These are phyloP conservation scores for Wickerhamomyces bovis DNA, from an alignment of 805 yeast genomes.

Conservation along the genomic window DNA sequence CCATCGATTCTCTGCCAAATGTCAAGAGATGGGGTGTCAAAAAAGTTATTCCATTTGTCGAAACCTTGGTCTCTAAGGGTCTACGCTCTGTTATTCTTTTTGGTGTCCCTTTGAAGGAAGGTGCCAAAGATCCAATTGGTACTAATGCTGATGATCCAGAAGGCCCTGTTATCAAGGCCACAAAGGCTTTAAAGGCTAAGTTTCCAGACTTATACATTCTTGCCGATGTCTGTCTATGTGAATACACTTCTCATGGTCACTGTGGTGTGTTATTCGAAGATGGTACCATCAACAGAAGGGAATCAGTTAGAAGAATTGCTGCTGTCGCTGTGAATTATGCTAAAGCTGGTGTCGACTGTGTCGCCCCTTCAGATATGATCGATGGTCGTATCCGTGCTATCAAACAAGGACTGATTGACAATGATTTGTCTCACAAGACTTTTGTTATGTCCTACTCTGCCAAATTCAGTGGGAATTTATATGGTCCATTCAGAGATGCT, in stretches of 20 bases:
- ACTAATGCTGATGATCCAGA: constrained; percentile 93
- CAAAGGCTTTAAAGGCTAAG: constrained; percentile 51
- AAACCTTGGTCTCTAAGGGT: constrained; percentile 69
- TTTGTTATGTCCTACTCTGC: constrained; percentile 93
- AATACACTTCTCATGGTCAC: constrained; percentile 96
- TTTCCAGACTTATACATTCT: constrained; percentile 84
- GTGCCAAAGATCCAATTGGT: constrained; percentile 74
- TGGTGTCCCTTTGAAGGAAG: constrained; percentile 80
- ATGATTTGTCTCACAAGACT: constrained; percentile 78
- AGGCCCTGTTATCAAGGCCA: constrained; percentile 87
- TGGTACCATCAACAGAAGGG: constrained; percentile 73
- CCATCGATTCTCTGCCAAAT: constrained; percentile 76
- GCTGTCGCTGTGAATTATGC: constrained; percentile 96
- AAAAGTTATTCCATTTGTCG: constrained; percentile 67
- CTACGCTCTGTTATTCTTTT: constrained; percentile 80
- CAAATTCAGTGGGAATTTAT: constrained; percentile 82
- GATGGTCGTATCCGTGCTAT: constrained; percentile 92
- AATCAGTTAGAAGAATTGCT: constrained; percentile 76
- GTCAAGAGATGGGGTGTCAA: constrained; percentile 85
- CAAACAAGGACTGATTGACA: constrained; percentile 75
- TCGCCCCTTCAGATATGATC: constrained; percentile 97
- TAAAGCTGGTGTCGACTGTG: constrained; percentile 89
- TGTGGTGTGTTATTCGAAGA: constrained; percentile 89
- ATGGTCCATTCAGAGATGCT: constrained; percentile 98
- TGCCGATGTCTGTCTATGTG: constrained; percentile 96